Evolutionary conservation across 805 yeast species (phyloP), one percentile per base, ranked within the genome.

Genomic region (Cyberlindnera japonica): DNA sequence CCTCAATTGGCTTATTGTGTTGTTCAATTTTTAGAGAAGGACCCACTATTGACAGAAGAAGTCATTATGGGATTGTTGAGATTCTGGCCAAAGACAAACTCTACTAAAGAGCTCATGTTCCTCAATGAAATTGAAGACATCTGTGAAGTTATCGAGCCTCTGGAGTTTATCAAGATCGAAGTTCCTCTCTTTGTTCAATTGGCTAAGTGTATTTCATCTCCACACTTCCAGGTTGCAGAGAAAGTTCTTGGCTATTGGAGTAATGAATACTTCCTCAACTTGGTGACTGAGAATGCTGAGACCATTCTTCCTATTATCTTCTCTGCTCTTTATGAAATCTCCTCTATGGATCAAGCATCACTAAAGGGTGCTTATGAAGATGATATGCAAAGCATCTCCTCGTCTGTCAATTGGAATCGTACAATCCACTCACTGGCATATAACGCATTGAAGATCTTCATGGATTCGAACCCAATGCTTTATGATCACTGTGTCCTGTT

Each of bases 1-100:
- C 96, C 98, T 26, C 99, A 93, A 64, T 73, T 93, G 50, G 96
- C 98, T 6, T 93, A 93, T 64, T 93, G 99, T 67, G 85, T 93
- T 29, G 95, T 93, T 21, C 99, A 93, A 66, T 93, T 93, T 62
- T 69, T 93, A 54, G 99, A 93, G 57, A 93, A 93, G 63, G 99
- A 93, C 59, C 95, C 96, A 3, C 50, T 75, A 12, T 71, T 93
- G 52, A 91, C 98, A 2, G 97, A 90, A 62, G 98, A 90, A 61
- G 98, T 93, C n/a, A 78, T 93, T 20, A 81, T 87, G 87, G 96
- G 97, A 3, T 68, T 93, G 45, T 67, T 93, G 53, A 75, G 95
- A 57, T 93, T 81, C 67, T 93, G 99, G 99, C 99, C 99, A 40
- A 93, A 93, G 63, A 81, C 86, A 36, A 88, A 88, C 58, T 81